phyloP scores from a whole-genome alignment of 176 grass and related monocot genomes.

The Elymus sibiricus region DNA sequence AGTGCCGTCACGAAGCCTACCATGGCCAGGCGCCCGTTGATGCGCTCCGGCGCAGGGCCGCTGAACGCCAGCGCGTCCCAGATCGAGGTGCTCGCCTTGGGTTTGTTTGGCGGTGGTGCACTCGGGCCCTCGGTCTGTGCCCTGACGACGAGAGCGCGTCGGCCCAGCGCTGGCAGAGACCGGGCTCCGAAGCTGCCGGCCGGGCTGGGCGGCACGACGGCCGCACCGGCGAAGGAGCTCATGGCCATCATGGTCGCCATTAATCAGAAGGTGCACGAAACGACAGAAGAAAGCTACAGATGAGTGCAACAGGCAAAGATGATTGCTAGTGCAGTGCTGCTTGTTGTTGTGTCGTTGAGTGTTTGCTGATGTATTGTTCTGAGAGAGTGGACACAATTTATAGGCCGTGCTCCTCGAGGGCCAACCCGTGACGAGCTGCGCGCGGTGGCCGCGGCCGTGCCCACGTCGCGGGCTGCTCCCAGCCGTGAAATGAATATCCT shows the following conservation, averaged over 20 bases:
- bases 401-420: too few relatives aligned
- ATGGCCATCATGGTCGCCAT: too few relatives aligned
- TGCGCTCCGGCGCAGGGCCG: constrained; percentile 56
- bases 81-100: constrained; percentile 5
- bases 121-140: not conserved
- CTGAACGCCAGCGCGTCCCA: constrained; percentile 54
- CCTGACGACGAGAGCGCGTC: not conserved
- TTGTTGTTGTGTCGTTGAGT: not conserved
- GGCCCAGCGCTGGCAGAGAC: not conserved
- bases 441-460: not conserved
- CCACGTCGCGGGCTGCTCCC: not conserved
- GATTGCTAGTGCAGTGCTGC: not conserved
- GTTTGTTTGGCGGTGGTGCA: not conserved
- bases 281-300: not conserved
- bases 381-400: not conserved
- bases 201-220: too few relatives aligned
- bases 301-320: not conserved
- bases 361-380: not conserved
- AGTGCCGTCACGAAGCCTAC: too few relatives aligned
- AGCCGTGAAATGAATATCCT: too few relatives aligned
- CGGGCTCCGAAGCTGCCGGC: too few relatives aligned
- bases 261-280: too few relatives aligned
- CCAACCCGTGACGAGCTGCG: not conserved
- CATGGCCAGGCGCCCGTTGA: constrained; percentile 60
- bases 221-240: too few relatives aligned